Percentiles rank a stretch among this genome's conserved stretches.
These are phyloP conservation scores for Calycina herbarum DNA, from an alignment of 2,329 filamentous ascomycete genomes.

Conservation along the genomic window DNA sequence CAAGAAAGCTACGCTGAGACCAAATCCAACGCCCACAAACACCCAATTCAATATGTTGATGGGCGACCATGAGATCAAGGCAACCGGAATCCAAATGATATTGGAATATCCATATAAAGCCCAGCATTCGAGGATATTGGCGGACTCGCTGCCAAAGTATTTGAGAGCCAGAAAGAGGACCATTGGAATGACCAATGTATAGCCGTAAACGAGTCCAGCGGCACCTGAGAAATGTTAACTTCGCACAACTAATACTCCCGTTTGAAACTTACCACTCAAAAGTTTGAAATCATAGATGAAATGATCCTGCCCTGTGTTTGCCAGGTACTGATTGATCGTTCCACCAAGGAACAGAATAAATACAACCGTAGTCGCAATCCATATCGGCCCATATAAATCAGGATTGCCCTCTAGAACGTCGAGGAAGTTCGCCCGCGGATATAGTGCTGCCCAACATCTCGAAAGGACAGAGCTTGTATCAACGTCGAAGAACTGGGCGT, in stretches of 20 bases:
- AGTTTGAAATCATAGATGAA: constrained; percentile 92
- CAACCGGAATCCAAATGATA: constrained; percentile 94
- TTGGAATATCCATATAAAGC: constrained; percentile 95
- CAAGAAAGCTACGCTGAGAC: constrained; percentile 77
- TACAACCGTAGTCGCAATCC: constrained; percentile 97
- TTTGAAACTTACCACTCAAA: constrained; percentile 63
- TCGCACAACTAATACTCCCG: background rate
- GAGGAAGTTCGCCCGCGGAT: constrained; percentile 90
- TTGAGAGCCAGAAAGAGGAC: constrained; percentile 83
- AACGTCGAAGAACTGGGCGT: constrained; percentile 98
- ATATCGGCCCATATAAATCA: constrained; percentile 94
- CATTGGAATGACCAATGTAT: constrained; percentile 84
- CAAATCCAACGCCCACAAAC: constrained; percentile 86
- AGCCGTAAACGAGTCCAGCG: constrained; percentile 91
- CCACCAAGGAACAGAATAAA: constrained; percentile 94
- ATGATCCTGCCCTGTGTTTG: constrained; percentile 62
- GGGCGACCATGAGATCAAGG: constrained; percentile 86
- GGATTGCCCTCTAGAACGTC: constrained; percentile 96
- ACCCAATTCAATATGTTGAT: constrained; percentile 87
- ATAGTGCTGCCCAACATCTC: constrained; percentile 86
- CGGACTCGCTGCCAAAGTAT: constrained; percentile 93
- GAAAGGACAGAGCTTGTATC: constrained; percentile 87
- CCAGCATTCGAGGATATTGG: constrained; percentile 93
- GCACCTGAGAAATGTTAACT: constrained; percentile 54
- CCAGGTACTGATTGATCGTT: constrained; percentile 89